Base-by-base conservation (phyloP, 257 asterid genomes). In the Nicotiana tabacum region DNA sequence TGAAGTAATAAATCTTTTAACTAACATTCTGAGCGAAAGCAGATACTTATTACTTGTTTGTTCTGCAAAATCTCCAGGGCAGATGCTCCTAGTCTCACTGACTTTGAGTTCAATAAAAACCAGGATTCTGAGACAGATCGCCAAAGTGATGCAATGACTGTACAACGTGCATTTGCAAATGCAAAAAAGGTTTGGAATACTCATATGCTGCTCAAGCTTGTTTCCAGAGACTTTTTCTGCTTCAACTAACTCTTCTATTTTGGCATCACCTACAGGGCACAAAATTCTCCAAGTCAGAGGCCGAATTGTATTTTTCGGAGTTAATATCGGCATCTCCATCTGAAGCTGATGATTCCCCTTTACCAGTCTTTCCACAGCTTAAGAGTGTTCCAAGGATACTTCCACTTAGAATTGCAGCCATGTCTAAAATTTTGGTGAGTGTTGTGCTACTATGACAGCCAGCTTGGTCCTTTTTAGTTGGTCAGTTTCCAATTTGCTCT, bases 161-260 rank as follows among this genome's bases (percentile, higher is more conserved):
- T 96, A 77, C 97, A 93, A 77, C 98, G 93, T 76, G 99, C 99
- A 86, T 96, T 96, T 91, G 92, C 98, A 82, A 91, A 83, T 85
- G 85, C 92, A 16, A 92, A 90, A 85, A 90, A 89, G 98, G 99
- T 91, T 79, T 87, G 56, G 64, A 32, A 53, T 62, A 13, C 30
- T 64, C 32, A 27, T 32, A 27, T 82, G 67, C 39, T 85, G 37
- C 48, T 46, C 67, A 66, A 84, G 80, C 51, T 53, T 66, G 7
- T 69, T 48, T 60, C 51, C 61, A 32, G 77, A 80, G 61, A 88
- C 56, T 32, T 77, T 58, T 16, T 70, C 86, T 70, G 48, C 29
- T 33, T 87, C 77, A 83, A 21, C 46, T 81, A 84, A 61, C 85
- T 61, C 76, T 85, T 78, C 78, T 82, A 46, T 77, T 80, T 51